Base-by-base conservation (phyloP, 2,329 filamentous ascomycete genomes). In the Cryphonectria naterciae region DNA sequence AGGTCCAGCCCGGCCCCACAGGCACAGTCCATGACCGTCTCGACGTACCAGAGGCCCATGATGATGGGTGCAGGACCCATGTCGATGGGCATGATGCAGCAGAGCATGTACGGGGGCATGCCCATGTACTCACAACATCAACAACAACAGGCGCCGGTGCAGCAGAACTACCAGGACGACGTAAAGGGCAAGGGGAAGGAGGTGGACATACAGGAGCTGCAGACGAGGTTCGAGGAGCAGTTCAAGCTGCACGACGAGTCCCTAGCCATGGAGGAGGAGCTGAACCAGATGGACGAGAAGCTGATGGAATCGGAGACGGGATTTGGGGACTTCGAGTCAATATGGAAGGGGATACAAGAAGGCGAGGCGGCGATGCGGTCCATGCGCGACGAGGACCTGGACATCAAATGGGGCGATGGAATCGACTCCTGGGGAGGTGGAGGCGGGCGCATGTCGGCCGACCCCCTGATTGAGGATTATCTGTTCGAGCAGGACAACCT, bases 401-500 rank as follows among this genome's bases (percentile, higher is more conserved):
- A 88, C 73, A 69, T 74, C 41, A 74, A 72, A 62, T 87, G 88
- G 76, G 87, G 91, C 79, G 75, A 78, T 43, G 73, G 74, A 60
- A 68, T 77, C 76, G 90, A 93, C 74, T 91, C 95, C 76, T 97
- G 93, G 93, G 89, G 91, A 73, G 88, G 80, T 39, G 72, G 74
- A 65, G 83, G 83, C 87, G 80, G 86, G 75, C 84, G 86, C 65
- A 88, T 92, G 79, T 83, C 87, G 74, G 77, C 88, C 69, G 94
- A 97, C 78, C 93, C 94, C 19, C 87, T 92, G 70, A 85, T 97
- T 72, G 95, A 96, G 75, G 91, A 94, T 74, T 99, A 99, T 80
- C 88, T 97, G 78, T 99, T 98, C 77, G 96, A 99, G 81, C 89
- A 95, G 77, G 93, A 97, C 74, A 99, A 99, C 80, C 86, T 96